Evolutionary conservation across 805 yeast species (phyloP).

Genomic region (Starmerella roubikii): DNA sequence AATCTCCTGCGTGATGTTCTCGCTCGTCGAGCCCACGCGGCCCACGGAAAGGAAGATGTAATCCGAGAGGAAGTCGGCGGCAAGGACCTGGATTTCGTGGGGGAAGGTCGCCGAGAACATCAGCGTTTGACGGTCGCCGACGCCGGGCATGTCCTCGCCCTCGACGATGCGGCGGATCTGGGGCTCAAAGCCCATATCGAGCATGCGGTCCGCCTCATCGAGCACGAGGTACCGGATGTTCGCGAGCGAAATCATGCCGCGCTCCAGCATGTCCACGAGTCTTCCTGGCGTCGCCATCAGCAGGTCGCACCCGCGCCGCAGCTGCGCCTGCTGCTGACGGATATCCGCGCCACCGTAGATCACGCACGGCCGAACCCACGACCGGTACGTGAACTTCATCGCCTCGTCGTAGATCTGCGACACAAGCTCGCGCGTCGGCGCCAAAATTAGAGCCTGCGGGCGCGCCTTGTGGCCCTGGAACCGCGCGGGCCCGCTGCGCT

Average conservation of each 20-base stretch:
- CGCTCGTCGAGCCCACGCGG: constrained; percentile 86
- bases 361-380: constrained; percentile 94
- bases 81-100: constrained; percentile 44
- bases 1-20: constrained; percentile 67
- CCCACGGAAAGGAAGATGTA: constrained; percentile 73
- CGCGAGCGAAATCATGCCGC: constrained; percentile 45
- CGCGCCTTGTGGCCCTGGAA: constrained; percentile 50
- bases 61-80: constrained; percentile 83
- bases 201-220: constrained; percentile 92
- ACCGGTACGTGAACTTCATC: constrained; percentile 62
- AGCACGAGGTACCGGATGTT: constrained; percentile 60
- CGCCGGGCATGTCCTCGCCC: constrained; percentile 92
- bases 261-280: constrained; percentile 60
- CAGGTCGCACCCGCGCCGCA: constrained; percentile 56
- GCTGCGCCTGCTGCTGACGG: constrained; percentile 40
- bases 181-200: constrained; percentile 73
- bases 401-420: constrained; percentile 67
- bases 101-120: constrained; percentile 72
- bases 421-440: constrained; percentile 93
- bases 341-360: constrained; percentile 58
- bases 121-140: constrained; percentile 83
- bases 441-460: constrained; percentile 75
- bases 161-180: constrained; percentile 97
- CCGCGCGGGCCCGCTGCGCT: constrained; percentile 8
- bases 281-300: constrained; percentile 81